A percentile compares a stretch with the other conserved stretches of the same genome.
phyloP scores from a whole-genome alignment of 116 monocot genomes.

The Iris pallida region DNA sequence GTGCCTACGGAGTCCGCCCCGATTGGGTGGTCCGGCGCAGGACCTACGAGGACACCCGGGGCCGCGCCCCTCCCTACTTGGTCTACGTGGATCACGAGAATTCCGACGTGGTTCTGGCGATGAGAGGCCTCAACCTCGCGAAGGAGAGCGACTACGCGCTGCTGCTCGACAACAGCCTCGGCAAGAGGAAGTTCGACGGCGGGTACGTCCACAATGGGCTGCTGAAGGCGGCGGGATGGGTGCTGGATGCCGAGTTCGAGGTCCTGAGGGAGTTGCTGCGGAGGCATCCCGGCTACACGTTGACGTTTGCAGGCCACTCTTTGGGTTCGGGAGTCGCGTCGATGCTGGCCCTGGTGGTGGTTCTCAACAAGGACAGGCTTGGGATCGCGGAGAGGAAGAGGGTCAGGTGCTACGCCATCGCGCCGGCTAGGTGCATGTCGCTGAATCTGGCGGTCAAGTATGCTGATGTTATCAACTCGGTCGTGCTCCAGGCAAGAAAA shows the following conservation, averaged over 20 bases:
- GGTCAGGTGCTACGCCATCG: slow-evolving; percentile 80
- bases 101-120: slow-evolving; percentile 62
- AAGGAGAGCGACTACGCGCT: slow-evolving; percentile 73
- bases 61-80: slow-evolving; percentile 66
- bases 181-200: slow-evolving; percentile 61
- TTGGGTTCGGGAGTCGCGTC: slow-evolving; percentile 78
- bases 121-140: slow-evolving; percentile 71
- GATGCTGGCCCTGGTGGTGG: slow-evolving; percentile 58
- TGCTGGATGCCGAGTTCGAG: slow-evolving; percentile 62
- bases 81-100: slow-evolving; percentile 68
- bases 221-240: slow-evolving; percentile 62
- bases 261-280: slow-evolving; percentile 43
- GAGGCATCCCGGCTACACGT: slow-evolving; percentile 40
- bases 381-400: slow-evolving; percentile 52
- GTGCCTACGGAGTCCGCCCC: slow-evolving; percentile 34
- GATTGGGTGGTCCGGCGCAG: slow-evolving; percentile 34
- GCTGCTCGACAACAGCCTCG: slow-evolving; percentile 65
- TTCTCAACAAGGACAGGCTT: slow-evolving; percentile 60
- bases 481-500: slow-evolving; percentile 76
- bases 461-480: slow-evolving; percentile 87
- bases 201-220: slow-evolving; percentile 87
- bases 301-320: slow-evolving; percentile 43
- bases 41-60: slow-evolving; percentile 48
- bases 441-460: slow-evolving; percentile 91
- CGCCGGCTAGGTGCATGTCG: slow-evolving; percentile 94